These are phyloP conservation scores for Pyrus bretschneideri DNA, from an alignment of 306 rosid species.

Conservation along the genomic window DNA sequence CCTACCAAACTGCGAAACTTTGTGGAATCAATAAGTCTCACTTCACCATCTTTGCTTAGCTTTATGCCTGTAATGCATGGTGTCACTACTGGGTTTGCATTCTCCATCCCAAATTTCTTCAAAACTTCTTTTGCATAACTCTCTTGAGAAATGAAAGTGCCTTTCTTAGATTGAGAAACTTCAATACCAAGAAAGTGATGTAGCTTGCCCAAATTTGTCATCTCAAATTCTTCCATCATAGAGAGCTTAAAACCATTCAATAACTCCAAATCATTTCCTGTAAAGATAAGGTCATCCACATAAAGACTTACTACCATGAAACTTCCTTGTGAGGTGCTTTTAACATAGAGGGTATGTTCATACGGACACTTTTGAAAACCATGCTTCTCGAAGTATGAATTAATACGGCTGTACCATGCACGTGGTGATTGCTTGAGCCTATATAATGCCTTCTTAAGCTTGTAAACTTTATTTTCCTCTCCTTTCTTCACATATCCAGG, in stretches of 20 bases:
- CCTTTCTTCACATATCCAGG: not conserved
- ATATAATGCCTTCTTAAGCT: not conserved
- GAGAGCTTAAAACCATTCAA: not conserved
- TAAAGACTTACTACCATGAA: not conserved
- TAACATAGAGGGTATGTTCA: not conserved
- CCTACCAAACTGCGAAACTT: not conserved
- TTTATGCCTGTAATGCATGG: not conserved
- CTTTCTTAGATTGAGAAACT: not conserved
- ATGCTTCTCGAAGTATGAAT: constrained; percentile 3
- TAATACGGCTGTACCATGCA: not conserved
- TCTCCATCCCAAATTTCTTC: not conserved
- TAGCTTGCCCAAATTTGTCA: not conserved
- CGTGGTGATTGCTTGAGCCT: too few species aligned
- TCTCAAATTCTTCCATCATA: not conserved
- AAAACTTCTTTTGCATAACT: not conserved
- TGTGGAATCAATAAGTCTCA: not conserved
- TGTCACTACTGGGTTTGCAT: not conserved
- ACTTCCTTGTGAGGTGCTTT: not conserved
- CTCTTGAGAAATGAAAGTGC: not conserved
- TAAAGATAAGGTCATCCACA: too few species aligned
- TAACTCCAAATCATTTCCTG: too few species aligned
- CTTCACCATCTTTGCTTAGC: not conserved
- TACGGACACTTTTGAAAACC: not conserved
- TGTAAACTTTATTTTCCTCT: not conserved
- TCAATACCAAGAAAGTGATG: constrained; percentile 4